Base-by-base conservation (phyloP, 2,329 filamentous ascomycete genomes). In the Penicillium sp. region DNA sequence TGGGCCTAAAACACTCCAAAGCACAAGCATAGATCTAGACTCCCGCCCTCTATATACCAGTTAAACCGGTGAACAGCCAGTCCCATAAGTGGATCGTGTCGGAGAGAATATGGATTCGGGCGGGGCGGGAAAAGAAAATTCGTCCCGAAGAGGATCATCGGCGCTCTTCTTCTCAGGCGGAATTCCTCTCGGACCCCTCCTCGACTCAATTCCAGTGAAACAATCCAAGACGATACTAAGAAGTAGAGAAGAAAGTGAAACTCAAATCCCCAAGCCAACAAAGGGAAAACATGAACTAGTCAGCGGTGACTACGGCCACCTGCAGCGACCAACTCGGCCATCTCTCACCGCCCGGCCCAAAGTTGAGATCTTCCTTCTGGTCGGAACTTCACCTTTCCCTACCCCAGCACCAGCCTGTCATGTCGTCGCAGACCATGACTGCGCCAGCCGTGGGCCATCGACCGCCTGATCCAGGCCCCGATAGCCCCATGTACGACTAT, bases 341-440 rank as follows among this genome's bases (percentile, higher is more conserved):
- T 46, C 51, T 43, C 52, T 61, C 59, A 61, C 59, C 59, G 59
- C 59, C 59, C 57, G 54, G 52, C 31, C 45, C 45, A 47, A 51
- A 50, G 54, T 45, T 49, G 56, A 60, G 59, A 61, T 60, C 55
- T 58, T 60, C 59, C 60, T 58, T 59, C 58, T 51, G 53, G 5
- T 53, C 50, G 41, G 46, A 48, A 48, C 52, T 53, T 60, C 55
- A 54, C 54, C 33, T 54, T 54, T 47, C 54, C 53, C 55, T 57
- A 43, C 55, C 56, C 48, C 58, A 64, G 64, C 46, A 49, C 29
- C 47, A 49, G 47, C 63, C 62, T 70, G 67, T 67, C 68, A 72
- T 73, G 71, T 72, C 70, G 67, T 73, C 70, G 65, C 70, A 72
- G 69, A 72, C 70, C 68, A 72, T 73, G 71, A 72, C 70, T 64